These are phyloP conservation scores for Brettanomyces naardenensis DNA, from an alignment of 805 yeast species.

Conservation along the genomic window DNA sequence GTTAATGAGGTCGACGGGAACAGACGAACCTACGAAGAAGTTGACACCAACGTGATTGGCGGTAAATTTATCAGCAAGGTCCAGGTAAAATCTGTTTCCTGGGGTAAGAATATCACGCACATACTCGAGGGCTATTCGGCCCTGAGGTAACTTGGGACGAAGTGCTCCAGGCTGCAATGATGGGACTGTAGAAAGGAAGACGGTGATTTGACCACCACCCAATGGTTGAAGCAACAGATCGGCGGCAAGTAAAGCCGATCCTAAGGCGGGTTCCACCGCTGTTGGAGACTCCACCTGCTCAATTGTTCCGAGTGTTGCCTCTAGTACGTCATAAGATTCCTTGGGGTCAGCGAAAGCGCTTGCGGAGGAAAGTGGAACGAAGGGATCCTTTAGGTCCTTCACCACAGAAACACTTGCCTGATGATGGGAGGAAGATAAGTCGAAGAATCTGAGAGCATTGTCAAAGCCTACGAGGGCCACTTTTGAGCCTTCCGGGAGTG, in stretches of 20 bases:
- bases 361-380: constrained; percentile 73
- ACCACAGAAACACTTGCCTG: constrained; percentile 53
- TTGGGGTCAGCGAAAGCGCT: constrained; percentile 66
- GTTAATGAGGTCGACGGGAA: constrained; percentile 63
- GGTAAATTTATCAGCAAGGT: constrained; percentile 46
- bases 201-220: constrained; percentile 82
- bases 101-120: constrained; percentile 46
- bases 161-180: constrained; percentile 74
- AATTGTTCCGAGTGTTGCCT: constrained; percentile 55
- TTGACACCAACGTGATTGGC: constrained; percentile 62
- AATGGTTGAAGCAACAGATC: constrained; percentile 46
- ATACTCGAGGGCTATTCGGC: constrained; percentile 27
- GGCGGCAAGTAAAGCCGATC: constrained; percentile 72
- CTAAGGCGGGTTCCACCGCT: constrained; percentile 56
- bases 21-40: constrained; percentile 57
- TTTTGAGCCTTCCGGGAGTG: constrained; percentile 36
- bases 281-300: constrained; percentile 51
- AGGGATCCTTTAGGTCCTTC: constrained; percentile 68
- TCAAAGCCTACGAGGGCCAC: constrained; percentile 75
- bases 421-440: constrained; percentile 48
- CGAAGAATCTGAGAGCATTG: constrained; percentile 61
- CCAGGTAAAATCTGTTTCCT: constrained; percentile 52
- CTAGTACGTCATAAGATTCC: constrained; percentile 56
- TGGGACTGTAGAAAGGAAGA: constrained; percentile 63
- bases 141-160: constrained; percentile 29